phyloP scores from a whole-genome alignment of 345 rosid genomes.

The Eucalyptus coolabah region DNA sequence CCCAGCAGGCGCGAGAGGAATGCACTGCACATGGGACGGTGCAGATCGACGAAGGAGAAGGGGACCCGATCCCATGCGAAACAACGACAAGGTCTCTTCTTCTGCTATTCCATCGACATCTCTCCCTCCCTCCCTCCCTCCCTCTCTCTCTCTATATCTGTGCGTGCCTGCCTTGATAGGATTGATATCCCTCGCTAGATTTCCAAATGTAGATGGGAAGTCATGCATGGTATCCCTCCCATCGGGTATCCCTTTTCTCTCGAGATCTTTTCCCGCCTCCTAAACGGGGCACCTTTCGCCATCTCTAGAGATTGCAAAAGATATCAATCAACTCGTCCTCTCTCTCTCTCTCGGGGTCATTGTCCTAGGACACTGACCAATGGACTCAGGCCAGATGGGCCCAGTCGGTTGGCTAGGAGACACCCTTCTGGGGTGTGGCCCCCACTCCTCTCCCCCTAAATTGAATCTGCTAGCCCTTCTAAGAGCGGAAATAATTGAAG shows the following conservation, averaged over 20 bases:
- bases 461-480: background rate
- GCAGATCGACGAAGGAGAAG: background rate
- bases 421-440: background rate
- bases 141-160: background rate
- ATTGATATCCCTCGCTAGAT: background rate
- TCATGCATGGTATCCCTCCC: background rate
- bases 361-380: background rate
- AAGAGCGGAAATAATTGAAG: background rate
- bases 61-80: background rate
- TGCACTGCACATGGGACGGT: background rate
- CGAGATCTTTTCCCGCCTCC: background rate
- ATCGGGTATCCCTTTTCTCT: background rate
- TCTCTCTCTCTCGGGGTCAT: background rate
- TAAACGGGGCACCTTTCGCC: background rate
- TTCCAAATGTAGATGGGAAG: background rate
- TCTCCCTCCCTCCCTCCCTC: background rate
- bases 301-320: background rate
- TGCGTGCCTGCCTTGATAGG: background rate
- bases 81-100: background rate
- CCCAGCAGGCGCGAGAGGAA: background rate
- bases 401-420: background rate
- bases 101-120: background rate
- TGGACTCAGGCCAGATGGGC: background rate
- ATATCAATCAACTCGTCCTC: background rate
- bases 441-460: background rate